A percentile compares a stretch with the other conserved stretches of the same genome.
phyloP scores from a whole-genome alignment of 805 yeast species.

The Candida khao-thaluensis region DNA sequence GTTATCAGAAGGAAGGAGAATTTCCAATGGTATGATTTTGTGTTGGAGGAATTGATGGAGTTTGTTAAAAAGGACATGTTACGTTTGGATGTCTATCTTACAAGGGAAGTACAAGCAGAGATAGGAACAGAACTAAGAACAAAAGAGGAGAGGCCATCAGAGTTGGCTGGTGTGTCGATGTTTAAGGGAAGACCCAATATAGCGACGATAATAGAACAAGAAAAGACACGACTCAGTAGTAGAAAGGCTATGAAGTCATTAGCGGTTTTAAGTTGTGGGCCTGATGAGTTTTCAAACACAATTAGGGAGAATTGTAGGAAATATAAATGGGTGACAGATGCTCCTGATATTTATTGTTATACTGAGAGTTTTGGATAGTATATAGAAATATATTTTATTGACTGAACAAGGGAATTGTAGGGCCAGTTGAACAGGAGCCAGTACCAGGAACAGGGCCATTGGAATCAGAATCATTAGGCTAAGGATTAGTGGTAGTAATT shows the following conservation, averaged over 20 bases:
- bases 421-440: no score
- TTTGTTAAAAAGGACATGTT: constrained; percentile 23
- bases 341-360: constrained; percentile 44
- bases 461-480: no score
- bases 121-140: no score
- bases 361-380: constrained; percentile 29
- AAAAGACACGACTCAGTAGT: constrained; percentile 17
- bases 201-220: constrained; percentile 15
- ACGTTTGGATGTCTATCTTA: constrained; percentile 27
- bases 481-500: no score
- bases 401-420: no score
- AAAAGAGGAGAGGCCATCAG: no score
- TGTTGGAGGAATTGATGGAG: constrained; percentile 28
- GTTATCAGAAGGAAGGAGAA: constrained; percentile 24
- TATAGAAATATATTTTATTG: not conserved
- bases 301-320: constrained; percentile 30
- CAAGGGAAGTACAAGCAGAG: no score
- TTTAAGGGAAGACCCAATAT: constrained; percentile 21
- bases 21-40: constrained; percentile 36
- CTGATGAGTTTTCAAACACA: constrained; percentile 27
- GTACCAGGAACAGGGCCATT: no score
- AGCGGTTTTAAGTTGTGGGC: constrained; percentile 45
- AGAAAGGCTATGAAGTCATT: constrained; percentile 22
- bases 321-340: constrained; percentile 22
- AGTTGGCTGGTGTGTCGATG: constrained; percentile 8